Conservation (phyloP, 306 rosid genomes). For the Astragalus membranaceus region DNA sequence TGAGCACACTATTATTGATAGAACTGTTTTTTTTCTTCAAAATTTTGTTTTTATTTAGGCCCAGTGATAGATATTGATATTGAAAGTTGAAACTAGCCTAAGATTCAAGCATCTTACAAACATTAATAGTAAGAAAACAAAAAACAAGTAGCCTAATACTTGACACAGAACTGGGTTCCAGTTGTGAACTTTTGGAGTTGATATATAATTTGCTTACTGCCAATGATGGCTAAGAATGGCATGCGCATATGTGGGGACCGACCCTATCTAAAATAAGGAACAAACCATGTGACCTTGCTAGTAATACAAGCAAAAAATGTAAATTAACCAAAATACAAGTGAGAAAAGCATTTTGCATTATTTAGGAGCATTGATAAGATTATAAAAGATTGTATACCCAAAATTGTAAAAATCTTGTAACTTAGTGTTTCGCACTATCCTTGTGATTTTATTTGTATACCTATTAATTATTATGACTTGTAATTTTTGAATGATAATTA, state of each 20-base stretch:
- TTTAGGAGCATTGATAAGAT: neutral
- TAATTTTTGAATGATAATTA: no score
- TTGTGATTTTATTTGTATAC: neutral
- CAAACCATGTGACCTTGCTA: constrained; percentile 9
- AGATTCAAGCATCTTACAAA: neutral
- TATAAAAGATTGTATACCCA: neutral
- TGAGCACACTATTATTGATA: neutral
- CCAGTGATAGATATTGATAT: neutral
- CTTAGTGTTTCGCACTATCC: neutral
- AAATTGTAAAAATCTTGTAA: no score
- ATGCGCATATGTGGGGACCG: constrained; percentile 4
- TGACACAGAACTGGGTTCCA: neutral
- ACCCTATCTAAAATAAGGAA: neutral
- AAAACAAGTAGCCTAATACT: neutral
- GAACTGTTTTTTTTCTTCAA: neutral
- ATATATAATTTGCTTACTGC: neutral
- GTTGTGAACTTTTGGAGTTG: neutral
- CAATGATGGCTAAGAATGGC: neutral
- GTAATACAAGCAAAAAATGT: neutral
- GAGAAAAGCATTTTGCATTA: neutral
- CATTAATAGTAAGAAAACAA: neutral
- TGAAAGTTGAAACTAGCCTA: neutral
- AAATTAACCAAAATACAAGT: neutral
- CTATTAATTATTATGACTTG: neutral
- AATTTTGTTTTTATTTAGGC: neutral